Evolutionary conservation across 495 filamentous ascomycete species (phyloP).

Genomic region (Tuber aestivum): DNA sequence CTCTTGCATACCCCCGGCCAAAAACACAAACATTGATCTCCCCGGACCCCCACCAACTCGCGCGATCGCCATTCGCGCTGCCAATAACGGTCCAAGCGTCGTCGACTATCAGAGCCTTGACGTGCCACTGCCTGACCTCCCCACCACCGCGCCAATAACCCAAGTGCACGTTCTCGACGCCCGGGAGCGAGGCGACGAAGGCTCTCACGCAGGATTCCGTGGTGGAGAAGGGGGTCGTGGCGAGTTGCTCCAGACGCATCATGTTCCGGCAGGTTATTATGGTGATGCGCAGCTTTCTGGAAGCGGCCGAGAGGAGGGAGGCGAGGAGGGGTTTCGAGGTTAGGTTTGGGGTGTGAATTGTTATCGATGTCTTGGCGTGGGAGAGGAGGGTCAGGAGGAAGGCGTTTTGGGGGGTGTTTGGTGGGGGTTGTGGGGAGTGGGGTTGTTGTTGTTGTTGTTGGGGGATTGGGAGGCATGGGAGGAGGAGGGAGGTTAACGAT

Average conservation of each 20-base stretch:
- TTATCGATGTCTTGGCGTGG: conserved; percentile 52
- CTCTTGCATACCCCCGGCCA: conserved; percentile 46
- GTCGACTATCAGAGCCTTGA: conserved; percentile 64
- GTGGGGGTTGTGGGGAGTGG: conserved; percentile 52
- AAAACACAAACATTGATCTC: conserved; percentile 67
- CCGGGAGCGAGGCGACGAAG: background rate
- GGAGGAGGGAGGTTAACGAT: conserved; percentile 21
- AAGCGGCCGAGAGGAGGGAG: conserved; percentile 47
- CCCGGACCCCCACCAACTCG: conserved; percentile 71
- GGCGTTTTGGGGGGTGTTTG: conserved; percentile 61
- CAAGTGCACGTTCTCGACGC: conserved; percentile 4
- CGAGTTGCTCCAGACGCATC: conserved; percentile 68
- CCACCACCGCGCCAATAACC: conserved; percentile 12
- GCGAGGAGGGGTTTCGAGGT: conserved; percentile 55
- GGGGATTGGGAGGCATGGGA: conserved; percentile 7
- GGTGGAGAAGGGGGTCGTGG: conserved; percentile 55
- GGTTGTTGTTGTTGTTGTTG: conserved; percentile 47
- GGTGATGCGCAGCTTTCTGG: conserved; percentile 56
- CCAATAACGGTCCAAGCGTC: conserved; percentile 56
- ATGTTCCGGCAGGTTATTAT: conserved; percentile 60
- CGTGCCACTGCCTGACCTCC: conserved; percentile 62
- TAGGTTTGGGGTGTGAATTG: conserved; percentile 66
- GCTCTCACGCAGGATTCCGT: background rate
- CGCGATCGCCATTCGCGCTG: conserved; percentile 69
- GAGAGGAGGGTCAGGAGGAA: conserved; percentile 54